These are phyloP conservation scores for Saccharum spontaneum DNA, from an alignment of 176 grass and related monocot genomes.

Conservation along the genomic window DNA sequence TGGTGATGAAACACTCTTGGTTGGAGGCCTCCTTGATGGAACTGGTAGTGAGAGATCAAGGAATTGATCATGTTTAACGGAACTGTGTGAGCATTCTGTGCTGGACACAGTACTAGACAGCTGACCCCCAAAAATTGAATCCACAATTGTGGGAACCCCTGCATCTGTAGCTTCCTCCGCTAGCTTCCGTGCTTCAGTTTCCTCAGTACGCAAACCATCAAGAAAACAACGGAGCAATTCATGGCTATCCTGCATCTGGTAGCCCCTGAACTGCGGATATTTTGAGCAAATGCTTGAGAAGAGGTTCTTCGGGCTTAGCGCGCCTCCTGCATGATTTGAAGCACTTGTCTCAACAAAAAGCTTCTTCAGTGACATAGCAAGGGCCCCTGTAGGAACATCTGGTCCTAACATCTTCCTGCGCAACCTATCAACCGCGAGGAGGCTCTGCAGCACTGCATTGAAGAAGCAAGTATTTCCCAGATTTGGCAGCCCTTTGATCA, in stretches of 20 bases:
- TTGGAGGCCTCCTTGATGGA: conserved; percentile 68
- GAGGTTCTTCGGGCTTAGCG: conserved; percentile 79
- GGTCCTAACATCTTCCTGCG: conserved; percentile 63
- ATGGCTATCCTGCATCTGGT: conserved; percentile 96
- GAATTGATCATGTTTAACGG: conserved; percentile 81
- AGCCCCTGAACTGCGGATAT: conserved; percentile 82
- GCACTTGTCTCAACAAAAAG: conserved; percentile 72
- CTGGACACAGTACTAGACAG: conserved; percentile 91
- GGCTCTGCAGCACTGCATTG: conserved; percentile 85
- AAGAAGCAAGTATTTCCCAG: conserved; percentile 96
- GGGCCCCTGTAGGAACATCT: conserved; percentile 49
- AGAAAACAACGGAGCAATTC: conserved; percentile 93
- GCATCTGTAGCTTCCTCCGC: conserved; percentile 34
- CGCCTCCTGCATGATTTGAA: conserved; percentile 60
- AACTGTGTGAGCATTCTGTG: conserved; percentile 72
- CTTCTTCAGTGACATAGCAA: conserved; percentile 81
- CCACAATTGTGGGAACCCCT: conserved; percentile 57
- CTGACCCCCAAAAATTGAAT: conserved; percentile 76
- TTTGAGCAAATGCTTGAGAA: conserved; percentile 79
- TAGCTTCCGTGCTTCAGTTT: conserved; percentile 63
- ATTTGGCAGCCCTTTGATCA: conserved; percentile 79
- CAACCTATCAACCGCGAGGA: conserved; percentile 74
- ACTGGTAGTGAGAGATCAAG: conserved; percentile 89
- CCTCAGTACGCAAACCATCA: conserved; percentile 71
- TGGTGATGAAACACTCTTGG: conserved; percentile 52